phyloP scores from a whole-genome alignment of 2,329 filamentous ascomycete genomes.

The Podosphaera xanthii region DNA sequence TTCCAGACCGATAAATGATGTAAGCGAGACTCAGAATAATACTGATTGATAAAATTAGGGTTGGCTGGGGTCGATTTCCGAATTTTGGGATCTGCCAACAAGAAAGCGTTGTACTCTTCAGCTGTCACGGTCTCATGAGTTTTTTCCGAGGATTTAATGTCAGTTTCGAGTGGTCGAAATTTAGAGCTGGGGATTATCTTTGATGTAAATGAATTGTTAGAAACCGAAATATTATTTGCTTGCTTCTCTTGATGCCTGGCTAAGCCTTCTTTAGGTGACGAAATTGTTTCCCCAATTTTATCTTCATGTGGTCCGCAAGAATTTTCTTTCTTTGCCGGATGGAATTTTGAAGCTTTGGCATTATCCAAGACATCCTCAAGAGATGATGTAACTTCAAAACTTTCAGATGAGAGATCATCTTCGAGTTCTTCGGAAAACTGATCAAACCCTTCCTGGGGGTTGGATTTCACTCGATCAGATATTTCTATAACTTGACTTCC shows the following conservation, averaged over 20 bases:
- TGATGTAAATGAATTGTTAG: too few relatives aligned
- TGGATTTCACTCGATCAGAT: too few relatives aligned
- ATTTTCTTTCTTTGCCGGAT: neutral
- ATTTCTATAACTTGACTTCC: too few relatives aligned
- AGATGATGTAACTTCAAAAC: constrained; percentile 15
- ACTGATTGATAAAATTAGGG: constrained; percentile 81
- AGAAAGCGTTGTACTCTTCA: constrained; percentile 73
- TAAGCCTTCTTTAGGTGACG: too few relatives aligned
- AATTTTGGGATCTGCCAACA: constrained; percentile 66
- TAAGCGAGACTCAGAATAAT: constrained; percentile 80
- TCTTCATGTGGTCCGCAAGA: neutral
- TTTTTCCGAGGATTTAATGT: constrained; percentile 7
- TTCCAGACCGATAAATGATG: constrained; percentile 97
- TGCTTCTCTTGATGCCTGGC: too few relatives aligned
- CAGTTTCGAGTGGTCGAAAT: constrained; percentile 1
- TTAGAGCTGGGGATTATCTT: too few relatives aligned
- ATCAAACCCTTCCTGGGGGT: too few relatives aligned
- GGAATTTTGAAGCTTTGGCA: constrained; percentile 2
- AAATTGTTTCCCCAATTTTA: neutral
- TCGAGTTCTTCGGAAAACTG: neutral
- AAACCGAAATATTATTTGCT: too few relatives aligned
- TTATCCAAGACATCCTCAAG: constrained; percentile 15
- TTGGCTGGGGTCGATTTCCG: constrained; percentile 80
- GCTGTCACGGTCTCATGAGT: constrained; percentile 36
- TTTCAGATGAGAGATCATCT: constrained; percentile 8